These are phyloP conservation scores for Colletotrichum euphorbiae DNA, from an alignment of 2,329 filamentous ascomycete genomes.

Conservation along the genomic window DNA sequence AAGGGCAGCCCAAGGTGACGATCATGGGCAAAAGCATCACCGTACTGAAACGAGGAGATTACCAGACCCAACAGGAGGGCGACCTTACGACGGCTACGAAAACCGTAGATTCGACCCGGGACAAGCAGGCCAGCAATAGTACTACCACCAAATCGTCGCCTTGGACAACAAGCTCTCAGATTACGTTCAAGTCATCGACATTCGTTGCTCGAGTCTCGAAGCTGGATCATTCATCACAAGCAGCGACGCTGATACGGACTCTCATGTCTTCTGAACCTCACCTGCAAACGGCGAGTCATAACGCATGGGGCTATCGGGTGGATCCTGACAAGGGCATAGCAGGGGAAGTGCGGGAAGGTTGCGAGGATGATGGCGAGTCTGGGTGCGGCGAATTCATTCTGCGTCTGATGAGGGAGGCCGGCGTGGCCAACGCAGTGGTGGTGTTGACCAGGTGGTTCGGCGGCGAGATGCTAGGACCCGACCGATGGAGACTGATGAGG, in stretches of 20 bases:
- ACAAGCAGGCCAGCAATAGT: conserved; percentile 5
- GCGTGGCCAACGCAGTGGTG: conserved; percentile 64
- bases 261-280: conserved; percentile 62
- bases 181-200: conserved; percentile 65
- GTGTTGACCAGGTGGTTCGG: conserved; percentile 73
- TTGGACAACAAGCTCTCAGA: conserved; percentile 65
- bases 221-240: conserved; percentile 53
- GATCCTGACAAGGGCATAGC: conserved; percentile 16
- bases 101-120: conserved; percentile 29
- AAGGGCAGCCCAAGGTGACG: conserved; percentile 78
- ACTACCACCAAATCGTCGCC: conserved; percentile 39
- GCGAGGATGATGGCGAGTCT: conserved; percentile 71
- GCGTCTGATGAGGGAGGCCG: conserved; percentile 62
- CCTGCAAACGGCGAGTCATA: conserved; percentile 68
- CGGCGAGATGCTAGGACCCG: conserved; percentile 69
- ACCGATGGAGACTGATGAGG: conserved; percentile 72
- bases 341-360: conserved; percentile 57
- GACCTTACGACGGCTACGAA: conserved; percentile 29
- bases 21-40: conserved; percentile 80
- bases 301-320: conserved; percentile 66
- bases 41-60: conserved; percentile 83
- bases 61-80: conserved; percentile 50
- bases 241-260: conserved; percentile 57
- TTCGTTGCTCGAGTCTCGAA: conserved; percentile 67
- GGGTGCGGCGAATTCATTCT: conserved; percentile 69